A percentile compares a stretch with the other conserved stretches of the same genome.
phyloP scores from a whole-genome alignment of 2,329 filamentous ascomycete genomes.

The Alternaria novae-zelandiae region DNA sequence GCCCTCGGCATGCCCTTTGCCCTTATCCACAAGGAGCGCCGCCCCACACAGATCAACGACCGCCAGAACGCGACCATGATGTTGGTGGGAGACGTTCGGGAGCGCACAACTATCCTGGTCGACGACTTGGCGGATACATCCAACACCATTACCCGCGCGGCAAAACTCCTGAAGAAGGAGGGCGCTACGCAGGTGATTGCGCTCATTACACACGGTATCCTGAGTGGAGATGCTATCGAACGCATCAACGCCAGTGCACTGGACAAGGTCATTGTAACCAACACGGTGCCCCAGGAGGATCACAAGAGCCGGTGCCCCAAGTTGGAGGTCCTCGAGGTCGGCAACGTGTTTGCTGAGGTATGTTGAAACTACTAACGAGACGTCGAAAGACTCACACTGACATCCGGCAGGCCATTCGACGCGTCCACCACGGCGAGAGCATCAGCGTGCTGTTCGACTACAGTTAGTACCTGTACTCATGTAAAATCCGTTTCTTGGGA shows the following conservation, averaged over 20 bases:
- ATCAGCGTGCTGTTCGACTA: slow-evolving; percentile 95
- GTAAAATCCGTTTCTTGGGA: background rate
- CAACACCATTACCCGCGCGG: slow-evolving; percentile 95
- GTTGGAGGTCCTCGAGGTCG: slow-evolving; percentile 89
- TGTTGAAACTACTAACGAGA: slow-evolving; percentile 18
- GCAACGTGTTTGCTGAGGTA: slow-evolving; percentile 87
- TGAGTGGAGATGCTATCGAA: slow-evolving; percentile 93
- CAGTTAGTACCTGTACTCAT: slow-evolving; percentile 58
- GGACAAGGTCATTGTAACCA: slow-evolving; percentile 94
- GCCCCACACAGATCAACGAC: slow-evolving; percentile 85
- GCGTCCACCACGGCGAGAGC: slow-evolving; percentile 96
- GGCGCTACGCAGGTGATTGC: slow-evolving; percentile 88
- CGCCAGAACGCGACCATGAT: slow-evolving; percentile 87
- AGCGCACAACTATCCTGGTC: slow-evolving; percentile 84
- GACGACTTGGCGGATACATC: slow-evolving; percentile 96
- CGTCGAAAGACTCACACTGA: slow-evolving; percentile 26
- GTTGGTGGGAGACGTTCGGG: slow-evolving; percentile 84
- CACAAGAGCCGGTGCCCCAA: slow-evolving; percentile 81
- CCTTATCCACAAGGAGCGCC: slow-evolving; percentile 97
- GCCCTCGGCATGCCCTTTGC: slow-evolving; percentile 93
- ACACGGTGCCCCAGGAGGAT: slow-evolving; percentile 88
- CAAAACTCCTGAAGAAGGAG: slow-evolving; percentile 95
- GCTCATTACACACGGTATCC: slow-evolving; percentile 90
- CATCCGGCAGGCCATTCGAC: slow-evolving; percentile 72
- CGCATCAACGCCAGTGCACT: slow-evolving; percentile 92